phyloP scores from a whole-genome alignment of 768 basidiomycete species.

The Naganishia vaughanmartiniae region DNA sequence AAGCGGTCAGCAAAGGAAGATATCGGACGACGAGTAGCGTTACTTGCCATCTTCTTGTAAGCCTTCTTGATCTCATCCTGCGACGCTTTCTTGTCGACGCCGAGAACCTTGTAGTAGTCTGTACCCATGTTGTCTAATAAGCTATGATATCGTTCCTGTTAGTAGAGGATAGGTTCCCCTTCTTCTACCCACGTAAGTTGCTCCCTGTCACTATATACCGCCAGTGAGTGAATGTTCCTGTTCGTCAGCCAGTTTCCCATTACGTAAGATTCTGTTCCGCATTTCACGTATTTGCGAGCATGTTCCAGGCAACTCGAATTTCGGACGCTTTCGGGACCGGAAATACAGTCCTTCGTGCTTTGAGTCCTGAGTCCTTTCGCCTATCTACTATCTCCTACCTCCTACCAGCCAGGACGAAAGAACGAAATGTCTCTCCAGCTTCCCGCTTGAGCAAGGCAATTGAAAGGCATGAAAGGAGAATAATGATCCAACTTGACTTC shows the following conservation, averaged over 20 bases:
- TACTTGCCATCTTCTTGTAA: constrained; percentile 25
- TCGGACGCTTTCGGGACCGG: background rate
- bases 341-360: background rate
- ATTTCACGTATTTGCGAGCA: background rate
- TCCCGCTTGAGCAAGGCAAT: no score
- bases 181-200: no score
- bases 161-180: no score
- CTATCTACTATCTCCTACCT: no score
- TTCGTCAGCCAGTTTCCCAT: constrained; percentile 4
- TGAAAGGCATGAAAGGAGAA: background rate
- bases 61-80: constrained; percentile 33
- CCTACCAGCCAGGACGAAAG: no score
- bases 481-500: background rate
- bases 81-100: constrained; percentile 27
- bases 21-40: background rate
- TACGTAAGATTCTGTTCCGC: constrained; percentile 12
- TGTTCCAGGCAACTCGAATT: background rate
- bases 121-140: constrained; percentile 26
- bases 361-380: no score
- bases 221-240: background rate
- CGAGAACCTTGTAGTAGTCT: constrained; percentile 35
- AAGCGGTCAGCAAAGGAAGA: background rate
- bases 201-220: background rate
- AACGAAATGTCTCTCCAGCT: no score
- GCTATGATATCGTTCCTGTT: background rate